These are phyloP conservation scores for Solanum piurae DNA, from an alignment of 257 asterid genomes.

Conservation along the genomic window DNA sequence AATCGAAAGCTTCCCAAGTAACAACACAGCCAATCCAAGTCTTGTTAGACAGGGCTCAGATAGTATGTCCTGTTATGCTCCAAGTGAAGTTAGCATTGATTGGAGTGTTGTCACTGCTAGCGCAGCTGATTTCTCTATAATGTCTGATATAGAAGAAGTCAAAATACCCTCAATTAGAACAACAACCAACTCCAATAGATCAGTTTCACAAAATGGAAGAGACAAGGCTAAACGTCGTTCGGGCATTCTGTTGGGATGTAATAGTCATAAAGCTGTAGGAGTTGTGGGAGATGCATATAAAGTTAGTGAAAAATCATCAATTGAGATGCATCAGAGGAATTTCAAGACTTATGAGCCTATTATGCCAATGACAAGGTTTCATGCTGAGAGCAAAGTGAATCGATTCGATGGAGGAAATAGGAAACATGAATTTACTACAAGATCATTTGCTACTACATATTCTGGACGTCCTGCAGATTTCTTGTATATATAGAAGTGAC, in stretches of 20 bases:
- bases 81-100: constrained; percentile 86
- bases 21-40: constrained; percentile 22
- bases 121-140: constrained; percentile 52
- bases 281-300: constrained; percentile 51
- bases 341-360: constrained; percentile 11
- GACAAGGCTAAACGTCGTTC: constrained; percentile 33
- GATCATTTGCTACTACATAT: constrained; percentile 19
- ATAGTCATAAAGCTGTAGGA: constrained; percentile 51
- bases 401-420: constrained; percentile 24
- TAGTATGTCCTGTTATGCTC: constrained; percentile 49
- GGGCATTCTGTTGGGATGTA: constrained; percentile 55
- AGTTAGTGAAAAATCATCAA: constrained; percentile 11
- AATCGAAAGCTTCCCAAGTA: constrained; percentile 58
- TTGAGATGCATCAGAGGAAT: constrained; percentile 8
- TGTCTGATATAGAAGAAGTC: constrained; percentile 44
- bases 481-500: constrained; percentile 12
- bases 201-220: constrained; percentile 2
- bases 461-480: constrained; percentile 20
- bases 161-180: neutral
- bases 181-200: neutral
- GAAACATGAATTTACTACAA: constrained; percentile 22
- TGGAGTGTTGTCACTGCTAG: constrained; percentile 86
- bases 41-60: constrained; percentile 36
- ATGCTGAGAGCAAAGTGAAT: constrained; percentile 21
- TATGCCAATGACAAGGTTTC: constrained; percentile 33